Evolutionary conservation across 2,329 filamentous ascomycete species (phyloP).

Genomic region (Aureobasidium sp.): DNA sequence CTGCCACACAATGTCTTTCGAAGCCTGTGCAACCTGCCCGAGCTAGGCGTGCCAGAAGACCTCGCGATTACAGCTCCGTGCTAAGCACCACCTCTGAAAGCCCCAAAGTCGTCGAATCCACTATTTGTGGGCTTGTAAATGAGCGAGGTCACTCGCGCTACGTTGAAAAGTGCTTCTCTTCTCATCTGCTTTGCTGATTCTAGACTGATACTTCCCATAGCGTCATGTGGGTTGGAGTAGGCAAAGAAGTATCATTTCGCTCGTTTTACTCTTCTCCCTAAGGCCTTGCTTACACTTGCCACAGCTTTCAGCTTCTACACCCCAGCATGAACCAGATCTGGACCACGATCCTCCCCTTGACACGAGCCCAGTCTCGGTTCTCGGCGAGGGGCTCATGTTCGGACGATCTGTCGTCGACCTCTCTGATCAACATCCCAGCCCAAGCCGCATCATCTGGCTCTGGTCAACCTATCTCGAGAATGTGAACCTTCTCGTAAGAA

Average conservation of each 20-base stretch:
- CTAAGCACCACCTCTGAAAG: not conserved
- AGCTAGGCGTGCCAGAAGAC: conserved; percentile 32
- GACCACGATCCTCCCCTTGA: conserved; percentile 14
- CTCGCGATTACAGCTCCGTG: not conserved
- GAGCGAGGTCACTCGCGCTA: conserved; percentile 36
- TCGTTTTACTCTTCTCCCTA: conserved; percentile 16
- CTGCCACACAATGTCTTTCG: conserved; percentile 34
- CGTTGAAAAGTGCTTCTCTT: conserved; percentile 31
- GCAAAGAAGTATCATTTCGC: conserved; percentile 23
- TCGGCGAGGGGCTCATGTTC: conserved; percentile 7
- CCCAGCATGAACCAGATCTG: not conserved
- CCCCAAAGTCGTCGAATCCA: not conserved
- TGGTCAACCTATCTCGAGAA: conserved; percentile 61
- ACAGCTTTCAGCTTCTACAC: conserved; percentile 10
- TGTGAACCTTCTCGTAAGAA: conserved; percentile 63
- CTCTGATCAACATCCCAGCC: not conserved
- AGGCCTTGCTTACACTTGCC: conserved; percentile 6
- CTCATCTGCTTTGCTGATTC: not conserved
- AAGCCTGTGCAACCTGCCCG: conserved; percentile 33
- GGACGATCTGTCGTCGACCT: not conserved
- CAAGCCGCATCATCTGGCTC: conserved; percentile 20
- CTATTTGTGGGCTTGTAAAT: not conserved
- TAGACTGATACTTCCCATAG: not conserved
- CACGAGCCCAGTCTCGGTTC: conserved; percentile 21
- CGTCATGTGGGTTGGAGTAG: conserved; percentile 20